These are phyloP conservation scores for Arctium minus DNA, from an alignment of 129 eudicot genomes.

Conservation along the genomic window DNA sequence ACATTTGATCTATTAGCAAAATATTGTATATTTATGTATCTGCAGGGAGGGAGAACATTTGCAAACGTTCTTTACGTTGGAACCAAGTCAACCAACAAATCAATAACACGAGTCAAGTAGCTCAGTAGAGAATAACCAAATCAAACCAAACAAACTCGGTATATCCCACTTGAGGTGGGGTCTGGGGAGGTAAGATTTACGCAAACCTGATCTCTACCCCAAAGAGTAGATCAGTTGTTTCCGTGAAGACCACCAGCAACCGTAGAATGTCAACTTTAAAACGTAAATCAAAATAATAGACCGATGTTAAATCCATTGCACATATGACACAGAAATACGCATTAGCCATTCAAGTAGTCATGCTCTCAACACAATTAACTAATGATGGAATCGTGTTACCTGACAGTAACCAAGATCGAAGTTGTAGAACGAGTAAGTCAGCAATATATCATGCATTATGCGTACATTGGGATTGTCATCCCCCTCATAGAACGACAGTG, in stretches of 20 bases:
- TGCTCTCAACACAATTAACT: neutral
- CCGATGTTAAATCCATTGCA: neutral
- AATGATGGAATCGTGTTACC: conserved; percentile 38
- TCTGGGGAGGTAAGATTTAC: neutral
- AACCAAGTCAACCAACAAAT: neutral
- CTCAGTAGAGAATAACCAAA: no score
- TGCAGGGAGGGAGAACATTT: neutral
- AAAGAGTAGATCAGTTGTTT: neutral
- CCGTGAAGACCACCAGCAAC: no score
- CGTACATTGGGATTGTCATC: conserved; percentile 87
- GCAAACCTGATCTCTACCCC: neutral
- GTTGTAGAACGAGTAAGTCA: conserved; percentile 92
- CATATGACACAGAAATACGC: neutral
- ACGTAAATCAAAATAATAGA: neutral
- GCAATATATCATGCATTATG: conserved; percentile 69
- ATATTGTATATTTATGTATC: neutral
- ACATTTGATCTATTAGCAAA: neutral
- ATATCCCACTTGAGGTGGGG: neutral
- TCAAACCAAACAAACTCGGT: neutral
- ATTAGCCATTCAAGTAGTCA: conserved; percentile 7
- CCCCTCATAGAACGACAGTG: conserved; percentile 81
- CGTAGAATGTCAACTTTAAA: neutral
- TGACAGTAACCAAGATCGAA: conserved; percentile 99
- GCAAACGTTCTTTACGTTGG: neutral
- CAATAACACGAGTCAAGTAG: neutral